These are phyloP conservation scores for Torulaspora indica DNA, from an alignment of 805 yeast genomes.

Conservation along the genomic window DNA sequence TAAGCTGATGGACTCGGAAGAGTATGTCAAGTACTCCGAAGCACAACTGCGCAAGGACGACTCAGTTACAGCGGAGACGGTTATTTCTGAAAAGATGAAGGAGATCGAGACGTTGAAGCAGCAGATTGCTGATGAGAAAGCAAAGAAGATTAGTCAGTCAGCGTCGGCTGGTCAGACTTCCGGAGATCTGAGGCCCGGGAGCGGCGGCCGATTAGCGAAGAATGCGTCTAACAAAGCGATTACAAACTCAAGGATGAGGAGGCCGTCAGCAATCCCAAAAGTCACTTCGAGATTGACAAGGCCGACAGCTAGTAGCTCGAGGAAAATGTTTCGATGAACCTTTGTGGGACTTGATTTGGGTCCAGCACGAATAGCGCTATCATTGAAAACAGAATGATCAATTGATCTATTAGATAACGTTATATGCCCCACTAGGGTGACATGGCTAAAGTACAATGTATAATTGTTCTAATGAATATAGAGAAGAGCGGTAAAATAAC, in stretches of 20 bases:
- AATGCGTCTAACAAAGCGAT: background rate
- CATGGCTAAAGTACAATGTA: conserved; percentile 1
- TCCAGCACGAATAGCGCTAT: background rate
- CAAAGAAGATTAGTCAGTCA: background rate
- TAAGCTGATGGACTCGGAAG: conserved; percentile 41
- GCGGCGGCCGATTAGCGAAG: conserved; percentile 5
- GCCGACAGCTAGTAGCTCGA: conserved; percentile 27
- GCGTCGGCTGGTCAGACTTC: background rate
- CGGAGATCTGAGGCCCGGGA: conserved; percentile 4
- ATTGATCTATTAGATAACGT: background rate
- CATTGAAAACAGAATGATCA: background rate
- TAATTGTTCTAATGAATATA: conserved; percentile 1
- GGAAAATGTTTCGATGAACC: conserved; percentile 26
- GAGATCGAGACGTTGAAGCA: conserved; percentile 23
- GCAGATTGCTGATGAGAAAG: conserved; percentile 15
- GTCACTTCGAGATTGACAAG: conserved; percentile 22
- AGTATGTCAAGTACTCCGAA: conserved; percentile 36
- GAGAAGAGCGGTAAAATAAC: background rate
- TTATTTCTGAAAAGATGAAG: conserved; percentile 12
- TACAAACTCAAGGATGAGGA: conserved; percentile 7
- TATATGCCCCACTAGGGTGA: background rate
- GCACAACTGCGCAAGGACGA: conserved; percentile 30
- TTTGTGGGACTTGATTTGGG: background rate
- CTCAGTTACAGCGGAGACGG: conserved; percentile 12
- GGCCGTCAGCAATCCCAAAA: conserved; percentile 25